Evolutionary conservation across 176 grass and related monocot species (phyloP).

Genomic region (barley (Hordeum vulgare)): MorexV3_pseudomolecules_assembly NC_058519.1:339592397-339592896

Average conservation of each 20-base stretch:
- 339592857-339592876: conserved; percentile 86
- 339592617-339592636: conserved; percentile 71
- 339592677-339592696: conserved; percentile 57
- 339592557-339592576: conserved; percentile 12
- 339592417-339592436: not conserved
- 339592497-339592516: conserved; percentile 59
- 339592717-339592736: conserved; percentile 73
- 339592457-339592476: conserved; percentile 9
- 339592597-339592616: conserved; percentile 47
- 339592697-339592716: conserved; percentile 70
- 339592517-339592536: conserved; percentile 32
- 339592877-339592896: conserved; percentile 81
- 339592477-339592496: conserved; percentile 63
- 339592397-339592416: not conserved
- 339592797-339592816: conserved; percentile 77
- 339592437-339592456: conserved; percentile 4
- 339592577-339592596: conserved; percentile 33
- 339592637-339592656: conserved; percentile 79
- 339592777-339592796: conserved; percentile 86
- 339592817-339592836: conserved; percentile 99
- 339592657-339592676: conserved; percentile 59
- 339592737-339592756: conserved; percentile 71
- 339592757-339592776: conserved; percentile 71
- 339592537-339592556: conserved; percentile 21
- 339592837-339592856: conserved; percentile 86